A percentile compares a stretch with the other conserved stretches of the same genome.
Evolutionary conservation across 2,329 filamentous ascomycete genomes (phyloP).

Genomic region (Epichloe baconii): DNA sequence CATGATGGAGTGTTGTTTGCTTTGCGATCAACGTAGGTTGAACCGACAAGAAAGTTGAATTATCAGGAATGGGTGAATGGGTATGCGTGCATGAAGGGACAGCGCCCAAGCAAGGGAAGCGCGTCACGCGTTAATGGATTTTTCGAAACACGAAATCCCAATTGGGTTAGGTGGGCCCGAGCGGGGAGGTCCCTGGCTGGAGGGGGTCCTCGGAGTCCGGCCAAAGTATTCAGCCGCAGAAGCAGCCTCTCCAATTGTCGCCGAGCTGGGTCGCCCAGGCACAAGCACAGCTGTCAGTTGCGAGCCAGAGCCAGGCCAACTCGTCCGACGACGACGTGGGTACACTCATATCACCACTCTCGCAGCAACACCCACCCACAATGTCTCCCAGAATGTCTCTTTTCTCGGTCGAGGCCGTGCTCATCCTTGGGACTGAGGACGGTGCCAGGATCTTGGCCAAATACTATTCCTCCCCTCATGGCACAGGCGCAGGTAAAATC

Average conservation of each 20-base stretch:
- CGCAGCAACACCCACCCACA: conserved; percentile 9
- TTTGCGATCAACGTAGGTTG: background rate
- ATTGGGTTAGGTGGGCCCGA: background rate
- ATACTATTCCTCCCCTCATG: conserved; percentile 63
- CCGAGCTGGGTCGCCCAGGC: too few species aligned
- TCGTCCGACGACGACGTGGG: background rate
- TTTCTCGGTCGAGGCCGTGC: conserved; percentile 63
- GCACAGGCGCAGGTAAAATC: conserved; percentile 24
- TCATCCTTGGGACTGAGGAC: conserved; percentile 75
- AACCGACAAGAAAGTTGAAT: background rate
- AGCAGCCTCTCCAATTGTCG: background rate
- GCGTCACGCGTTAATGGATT: conserved; percentile 4
- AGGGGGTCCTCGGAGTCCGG: background rate
- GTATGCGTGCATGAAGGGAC: background rate
- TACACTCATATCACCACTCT: conserved; percentile 1
- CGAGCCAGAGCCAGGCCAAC: background rate
- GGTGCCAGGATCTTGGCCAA: conserved; percentile 86
- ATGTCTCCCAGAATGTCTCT: conserved; percentile 69
- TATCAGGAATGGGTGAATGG: background rate
- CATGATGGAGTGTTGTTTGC: conserved; percentile 17
- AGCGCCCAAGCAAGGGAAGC: background rate
- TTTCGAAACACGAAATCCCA: background rate
- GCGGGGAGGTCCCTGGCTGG: background rate
- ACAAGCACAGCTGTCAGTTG: background rate
- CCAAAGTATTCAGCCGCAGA: conserved; percentile 2